Base-by-base conservation (phyloP, 176 grass and related monocot genomes). In the Raddia guianensis region DNA sequence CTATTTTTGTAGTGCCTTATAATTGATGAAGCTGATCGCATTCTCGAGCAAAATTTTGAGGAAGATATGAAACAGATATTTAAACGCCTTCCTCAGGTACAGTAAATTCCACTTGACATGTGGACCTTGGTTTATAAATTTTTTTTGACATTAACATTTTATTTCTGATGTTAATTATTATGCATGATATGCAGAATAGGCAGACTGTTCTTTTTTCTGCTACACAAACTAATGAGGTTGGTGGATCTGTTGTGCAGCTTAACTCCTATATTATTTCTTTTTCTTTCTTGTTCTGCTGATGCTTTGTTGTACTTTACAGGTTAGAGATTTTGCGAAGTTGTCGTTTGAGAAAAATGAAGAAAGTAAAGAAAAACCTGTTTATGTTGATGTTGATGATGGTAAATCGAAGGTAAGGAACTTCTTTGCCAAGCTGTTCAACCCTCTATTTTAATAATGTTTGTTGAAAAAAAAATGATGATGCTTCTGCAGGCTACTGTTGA, bases 61-160 rank as follows among this genome's bases (percentile, higher is more conserved):
- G 95, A 98, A 89, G 95, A 98, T 63, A 95, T 98, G 95, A 98
- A 98, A 78, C 92, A 98, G 72, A 98, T 98, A 89, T 98, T 98
- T 91, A 98, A 98, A 74, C 84, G 84, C 56, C 78, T 98, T 61
- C 95, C 95, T 45, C 76, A 89, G 91, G 95, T 98, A 90, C 32
- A 11, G 12, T 1, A 37, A 16, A 80, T 80, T 3, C 63, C 12
- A 63, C 18, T 88, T 80, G 48, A 85, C 40, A 79, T 80, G 65
- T 7, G 7, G 40, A 75, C 44, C 20, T 8, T 34, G 54, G 0
- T n/a, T 71, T 58, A 49, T 68, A 60, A 49, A n/a, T 65, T 70
- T 43, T 14, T 56, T 45, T 57, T 79, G 15, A 62, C 54, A 53
- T 79, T 60, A 42, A 59, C 34, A 9, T 54, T 46, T 84, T 70